These are phyloP conservation scores for Bipolaris victoriae DNA, from an alignment of 2,329 filamentous ascomycete species.

Conservation along the genomic window DNA sequence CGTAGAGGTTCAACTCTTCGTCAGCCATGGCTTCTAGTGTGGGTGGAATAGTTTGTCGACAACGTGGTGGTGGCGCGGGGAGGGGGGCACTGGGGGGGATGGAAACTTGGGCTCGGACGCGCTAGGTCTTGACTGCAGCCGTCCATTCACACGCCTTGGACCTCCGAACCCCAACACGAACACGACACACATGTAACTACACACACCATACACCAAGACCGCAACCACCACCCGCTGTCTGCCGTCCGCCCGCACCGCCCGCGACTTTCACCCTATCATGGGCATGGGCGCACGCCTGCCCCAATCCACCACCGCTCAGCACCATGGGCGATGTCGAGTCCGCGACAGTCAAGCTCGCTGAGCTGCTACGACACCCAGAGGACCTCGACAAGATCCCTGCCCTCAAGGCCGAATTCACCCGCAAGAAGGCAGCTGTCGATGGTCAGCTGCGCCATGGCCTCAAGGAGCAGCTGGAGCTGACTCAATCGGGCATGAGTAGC, in stretches of 20 bases:
- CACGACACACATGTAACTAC: background rate
- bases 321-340: conserved; percentile 67
- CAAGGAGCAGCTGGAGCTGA: conserved; percentile 90
- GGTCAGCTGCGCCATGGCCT: conserved; percentile 86
- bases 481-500: conserved; percentile 88
- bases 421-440: conserved; percentile 92
- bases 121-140: conserved; percentile 14
- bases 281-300: conserved; percentile 25
- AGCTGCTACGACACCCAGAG: conserved; percentile 92
- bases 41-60: background rate
- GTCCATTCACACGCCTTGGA: conserved; percentile 11
- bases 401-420: conserved; percentile 88
- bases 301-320: conserved; percentile 12
- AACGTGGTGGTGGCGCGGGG: conserved; percentile 5
- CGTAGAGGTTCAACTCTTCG: conserved; percentile 73
- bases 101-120: conserved; percentile 20
- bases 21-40: conserved; percentile 37
- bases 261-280: conserved; percentile 22
- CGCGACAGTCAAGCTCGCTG: conserved; percentile 78
- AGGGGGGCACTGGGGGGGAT: conserved; percentile 6
- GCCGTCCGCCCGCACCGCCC: conserved; percentile 9
- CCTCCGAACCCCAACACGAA: conserved; percentile 14
- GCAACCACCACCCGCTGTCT: background rate
- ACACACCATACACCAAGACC: background rate
- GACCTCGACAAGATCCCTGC: conserved; percentile 94